Base-by-base conservation (phyloP, 2,329 filamentous ascomycete species). In the Talaromyces sp. region DNA sequence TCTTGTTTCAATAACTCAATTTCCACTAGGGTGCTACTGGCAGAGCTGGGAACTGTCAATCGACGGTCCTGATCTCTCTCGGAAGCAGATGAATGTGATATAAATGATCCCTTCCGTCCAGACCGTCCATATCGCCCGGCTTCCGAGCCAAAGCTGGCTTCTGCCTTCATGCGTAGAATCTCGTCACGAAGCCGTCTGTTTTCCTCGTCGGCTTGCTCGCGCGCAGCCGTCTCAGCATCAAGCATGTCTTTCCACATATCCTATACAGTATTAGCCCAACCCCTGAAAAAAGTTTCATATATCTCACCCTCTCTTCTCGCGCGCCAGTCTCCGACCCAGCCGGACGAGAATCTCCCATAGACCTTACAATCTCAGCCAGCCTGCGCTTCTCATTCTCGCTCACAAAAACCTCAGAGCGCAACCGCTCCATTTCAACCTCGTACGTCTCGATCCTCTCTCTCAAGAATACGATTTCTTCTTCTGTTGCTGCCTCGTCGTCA, bases 211-310 rank as follows among this genome's bases (percentile, higher is more conserved):
- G 90, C 86, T 74, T 96, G 90, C 74, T 97, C 93, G 61, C 93
- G 86, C 31, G 92, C 86, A 3, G 89, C 88, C 2, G 90, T 94
- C 74, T 99, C 94, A 65, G 94, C 91, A 70, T 97, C 91, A 27
- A 97, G 83, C 63, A 97, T 85, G 67, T 97, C 93, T 73, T 96
- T 96, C 88, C 91, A 96, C 74, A 97, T 93, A 63, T 95, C 91
- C 71, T 89, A 65, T 63, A 61, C 62, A 4, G 0, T 14, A 65
- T 61, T 65, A 65, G 51, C 65, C 57, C n/a, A 6, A 17, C 31
- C 31, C 21, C 32, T 41, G 32, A 54, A 41, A 27, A 43, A 32
- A 9, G 29, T 24, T 46, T 26, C 21, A 8, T 14, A n/a, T 70
- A 41, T 74, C 77, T 65, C 69, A 79, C 69, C 71, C 80, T 72